A percentile compares a stretch with the other conserved stretches of the same genome.
phyloP scores from a whole-genome alignment of 1,139 yeast genomes.

The Entelexis sorbosivorans region DNA sequence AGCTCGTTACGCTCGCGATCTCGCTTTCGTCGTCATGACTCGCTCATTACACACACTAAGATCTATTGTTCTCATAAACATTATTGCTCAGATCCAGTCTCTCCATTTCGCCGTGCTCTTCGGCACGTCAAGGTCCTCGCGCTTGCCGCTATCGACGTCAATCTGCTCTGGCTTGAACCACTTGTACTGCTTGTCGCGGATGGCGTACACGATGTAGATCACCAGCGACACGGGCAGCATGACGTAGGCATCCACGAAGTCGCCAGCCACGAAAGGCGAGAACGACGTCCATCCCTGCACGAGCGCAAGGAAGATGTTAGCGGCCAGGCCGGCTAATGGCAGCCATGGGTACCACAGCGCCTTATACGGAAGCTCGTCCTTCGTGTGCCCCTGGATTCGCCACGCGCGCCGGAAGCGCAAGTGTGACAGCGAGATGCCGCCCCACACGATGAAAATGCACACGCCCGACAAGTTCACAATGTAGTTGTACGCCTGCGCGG shows the following conservation, averaged over 20 bases:
- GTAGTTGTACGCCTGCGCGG: conserved; percentile 69
- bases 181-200: conserved; percentile 34
- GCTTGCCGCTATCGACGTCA: conserved; percentile 37
- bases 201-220: conserved; percentile 35
- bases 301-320: conserved; percentile 46
- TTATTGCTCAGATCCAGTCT: not conserved
- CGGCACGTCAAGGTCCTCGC: conserved; percentile 27
- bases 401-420: conserved; percentile 45
- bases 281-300: conserved; percentile 63
- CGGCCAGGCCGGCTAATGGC: conserved; percentile 41
- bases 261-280: conserved; percentile 47
- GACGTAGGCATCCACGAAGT: conserved; percentile 56
- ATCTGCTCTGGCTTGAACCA: conserved; percentile 37
- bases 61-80: not conserved
- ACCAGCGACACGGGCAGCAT: conserved; percentile 48
- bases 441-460: conserved; percentile 44
- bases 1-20: no score
- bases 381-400: conserved; percentile 38
- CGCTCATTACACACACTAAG: not conserved
- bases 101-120: conserved; percentile 1
- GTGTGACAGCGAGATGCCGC: conserved; percentile 41
- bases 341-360: conserved; percentile 45
- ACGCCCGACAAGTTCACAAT: conserved; percentile 65
- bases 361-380: conserved; percentile 44
- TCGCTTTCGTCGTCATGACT: no score